Base-by-base conservation (phyloP, 1,139 yeast species). In the Blastobotrys persicus region DNA sequence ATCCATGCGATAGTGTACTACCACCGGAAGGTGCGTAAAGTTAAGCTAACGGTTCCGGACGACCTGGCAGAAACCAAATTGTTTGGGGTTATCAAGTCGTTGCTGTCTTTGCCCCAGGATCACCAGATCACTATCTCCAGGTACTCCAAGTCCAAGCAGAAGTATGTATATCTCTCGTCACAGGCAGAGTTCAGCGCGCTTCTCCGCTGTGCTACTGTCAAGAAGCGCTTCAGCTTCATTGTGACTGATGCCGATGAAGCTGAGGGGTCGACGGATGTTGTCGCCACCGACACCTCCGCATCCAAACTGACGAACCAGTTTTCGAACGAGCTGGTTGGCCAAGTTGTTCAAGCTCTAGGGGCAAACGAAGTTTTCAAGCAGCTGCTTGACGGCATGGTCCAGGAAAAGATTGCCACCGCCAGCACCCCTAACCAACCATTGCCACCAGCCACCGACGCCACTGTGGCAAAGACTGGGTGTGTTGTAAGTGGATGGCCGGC, bases 151-250 rank as follows among this genome's bases (percentile, higher is more conserved):
- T 53, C 59, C 6, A 66, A 67, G 45, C 71, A 71, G 53, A 61
- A 65, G 16, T 79, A 67, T 56, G 75, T 78, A 3, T 56, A 66
- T 7, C 68, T 80, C 59, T 72, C 70, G 35, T 47, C 68, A 3
- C 58, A 51, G 2, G 67, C 68, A 11, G 83, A 79, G 55, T 79
- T 75, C 60, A 72, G 67, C 55, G 67, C 76, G 13, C 65, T 80
- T 52, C 60, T 63, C 31, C 70, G 83, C 53, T 76, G 81, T 19
- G 54, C 72, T 35, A 55, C 60, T 31, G 75, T 72, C 40, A 71
- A 71, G 56, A 57, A 58, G 28, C 64, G 62, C 40, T 51, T 59
- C 38, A 34, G 49, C 28, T 59, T 58, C 32, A 20, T 31, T 16
- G 43, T 31, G 5, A 18, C 44, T 19, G 37, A 38, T 20, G 40